Conservation (phyloP, 2,329 filamentous ascomycete genomes). For the Cladobotryum protrusum region DNA sequence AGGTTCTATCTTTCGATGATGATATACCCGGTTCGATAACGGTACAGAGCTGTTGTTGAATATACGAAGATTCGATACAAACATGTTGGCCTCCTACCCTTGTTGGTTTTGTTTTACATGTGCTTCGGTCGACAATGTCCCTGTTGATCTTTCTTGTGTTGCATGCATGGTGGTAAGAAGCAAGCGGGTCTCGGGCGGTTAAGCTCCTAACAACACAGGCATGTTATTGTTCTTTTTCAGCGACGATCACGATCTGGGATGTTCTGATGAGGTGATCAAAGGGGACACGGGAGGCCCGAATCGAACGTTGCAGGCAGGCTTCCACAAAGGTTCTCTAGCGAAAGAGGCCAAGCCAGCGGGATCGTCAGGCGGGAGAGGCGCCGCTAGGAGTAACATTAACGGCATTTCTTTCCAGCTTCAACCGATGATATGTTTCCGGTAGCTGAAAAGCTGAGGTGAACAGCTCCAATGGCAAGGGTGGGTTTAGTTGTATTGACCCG, state of each 20-base stretch:
- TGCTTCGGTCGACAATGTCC: neutral
- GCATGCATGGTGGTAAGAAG: neutral
- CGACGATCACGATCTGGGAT: slow-evolving; percentile 7
- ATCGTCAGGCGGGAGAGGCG: slow-evolving; percentile 10
- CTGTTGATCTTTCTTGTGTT: slow-evolving; percentile 8
- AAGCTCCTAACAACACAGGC: too few species aligned
- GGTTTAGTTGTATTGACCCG: too few species aligned
- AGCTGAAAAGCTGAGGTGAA: too few species aligned
- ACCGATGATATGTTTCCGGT: too few species aligned
- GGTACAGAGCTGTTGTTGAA: slow-evolving; percentile 11
- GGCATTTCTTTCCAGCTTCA: too few species aligned
- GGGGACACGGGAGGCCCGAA: slow-evolving; percentile 5
- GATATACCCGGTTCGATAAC: slow-evolving; percentile 15
- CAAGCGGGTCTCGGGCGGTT: neutral
- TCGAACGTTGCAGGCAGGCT: neutral
- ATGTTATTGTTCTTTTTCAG: neutral
- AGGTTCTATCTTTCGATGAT: slow-evolving; percentile 13
- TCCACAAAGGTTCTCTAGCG: neutral
- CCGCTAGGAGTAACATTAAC: neutral
- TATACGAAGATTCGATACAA: slow-evolving; percentile 2
- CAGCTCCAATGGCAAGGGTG: too few species aligned
- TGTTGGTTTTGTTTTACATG: neutral
- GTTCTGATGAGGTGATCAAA: slow-evolving; percentile 9
- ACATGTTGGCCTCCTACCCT: neutral
- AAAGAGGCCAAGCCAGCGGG: neutral